Evolutionary conservation across 768 basidiomycete genomes (phyloP), one percentile per base, ranked within the genome.

Genomic region (Punctularia strigosozonata): DNA sequence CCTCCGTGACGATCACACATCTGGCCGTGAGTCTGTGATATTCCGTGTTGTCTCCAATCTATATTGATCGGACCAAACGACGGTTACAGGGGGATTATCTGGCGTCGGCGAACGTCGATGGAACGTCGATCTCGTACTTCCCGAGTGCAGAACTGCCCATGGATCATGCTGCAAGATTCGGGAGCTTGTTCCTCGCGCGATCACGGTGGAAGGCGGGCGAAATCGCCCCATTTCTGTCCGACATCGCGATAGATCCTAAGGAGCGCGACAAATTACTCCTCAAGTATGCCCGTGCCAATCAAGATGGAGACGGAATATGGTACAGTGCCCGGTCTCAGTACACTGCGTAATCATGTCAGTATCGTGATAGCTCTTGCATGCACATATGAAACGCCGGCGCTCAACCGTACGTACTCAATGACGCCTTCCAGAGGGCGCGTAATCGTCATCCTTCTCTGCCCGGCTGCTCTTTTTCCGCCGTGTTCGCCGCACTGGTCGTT

Each of bases 251-350:
- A n/a, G 78, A 87, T 52, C 61, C 65, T 6, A 94, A 95, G 57
- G 88, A 88, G 51, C 68, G 85, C 28, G 92, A 98, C 54, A 89
- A 80, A 55, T 54, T 94, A 45, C 61, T 95, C 26, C 71, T 88
- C 31, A 97, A 90, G 61, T 86, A 82, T 51, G 86, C 86, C 25
- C 66, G 92, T 33, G 73, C 84, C 3, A 69, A 78, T 31, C 85
- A 80, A 37, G 80, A 83, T 37, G 51, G 66, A 37, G 80, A 84
- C 37, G 81, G 80, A 0, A 55, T 73, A 25, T 84, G 75, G 71
- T 94, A 89, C 56, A 84, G 80, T 1, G 70, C 82, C 1, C 63
- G 83, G 45, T 34, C 8, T 28, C 8, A 15, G 50, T 77, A 77
- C 50, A 73, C 59, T 51, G 67, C 63, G 24, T 76, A 59, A 47